Conservation (phyloP, 345 rosid genomes). For the Gynandropsis gynandra region DNA sequence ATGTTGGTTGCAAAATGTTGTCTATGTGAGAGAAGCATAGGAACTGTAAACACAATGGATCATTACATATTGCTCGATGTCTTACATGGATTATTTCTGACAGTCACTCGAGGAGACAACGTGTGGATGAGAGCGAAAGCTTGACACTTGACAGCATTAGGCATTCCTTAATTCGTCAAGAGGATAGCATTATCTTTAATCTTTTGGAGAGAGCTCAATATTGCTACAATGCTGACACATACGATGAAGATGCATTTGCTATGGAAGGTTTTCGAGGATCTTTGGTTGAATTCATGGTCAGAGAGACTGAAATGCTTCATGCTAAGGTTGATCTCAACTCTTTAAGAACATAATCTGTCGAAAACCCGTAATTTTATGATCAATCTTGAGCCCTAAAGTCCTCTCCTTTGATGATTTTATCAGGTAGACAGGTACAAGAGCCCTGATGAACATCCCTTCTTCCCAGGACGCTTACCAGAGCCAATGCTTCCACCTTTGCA, state of each 20-base stretch:
- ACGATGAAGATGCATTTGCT: conserved; percentile 42
- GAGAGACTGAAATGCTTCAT: conserved; percentile 62
- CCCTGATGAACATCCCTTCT: conserved; percentile 75
- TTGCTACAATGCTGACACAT: conserved; percentile 52
- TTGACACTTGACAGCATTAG: conserved; percentile 56
- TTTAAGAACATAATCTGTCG: neutral
- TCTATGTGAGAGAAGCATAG: neutral
- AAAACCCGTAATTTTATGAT: neutral
- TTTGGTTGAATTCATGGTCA: conserved; percentile 53
- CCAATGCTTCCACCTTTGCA: conserved; percentile 54
- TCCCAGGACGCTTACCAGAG: conserved; percentile 43
- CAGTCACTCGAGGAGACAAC: conserved; percentile 25
- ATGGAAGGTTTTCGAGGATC: conserved; percentile 60
- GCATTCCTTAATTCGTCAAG: conserved; percentile 48
- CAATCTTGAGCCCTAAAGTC: neutral
- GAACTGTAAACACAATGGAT: neutral
- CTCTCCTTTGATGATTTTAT: conserved; percentile 12
- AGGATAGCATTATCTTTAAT: conserved; percentile 62
- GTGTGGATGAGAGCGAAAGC: conserved; percentile 50
- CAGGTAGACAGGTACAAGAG: conserved; percentile 64
- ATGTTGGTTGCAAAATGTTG: neutral
- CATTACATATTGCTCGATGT: neutral
- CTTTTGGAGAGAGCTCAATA: conserved; percentile 60
- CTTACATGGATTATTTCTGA: conserved; percentile 4
- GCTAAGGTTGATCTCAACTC: conserved; percentile 33